Evolutionary conservation across 176 grass and related monocot genomes (phyloP).

Genomic region (Bolboschoenus planiculmis): DNA sequence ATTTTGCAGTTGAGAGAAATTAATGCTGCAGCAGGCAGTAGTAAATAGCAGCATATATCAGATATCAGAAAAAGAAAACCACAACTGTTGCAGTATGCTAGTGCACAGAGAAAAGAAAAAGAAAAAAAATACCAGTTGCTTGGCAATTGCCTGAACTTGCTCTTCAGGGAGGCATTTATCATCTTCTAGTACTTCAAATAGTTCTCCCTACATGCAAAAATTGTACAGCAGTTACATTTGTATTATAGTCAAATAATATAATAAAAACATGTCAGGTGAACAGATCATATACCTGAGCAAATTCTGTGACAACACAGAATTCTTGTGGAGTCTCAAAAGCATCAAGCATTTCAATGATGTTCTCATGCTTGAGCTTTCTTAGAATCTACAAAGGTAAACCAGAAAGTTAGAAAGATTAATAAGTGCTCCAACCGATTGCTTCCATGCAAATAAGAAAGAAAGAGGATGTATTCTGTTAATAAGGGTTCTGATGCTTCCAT

Average conservation of each 20-base stretch:
- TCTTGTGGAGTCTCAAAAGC: slow-evolving; percentile 91
- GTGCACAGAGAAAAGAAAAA: neutral
- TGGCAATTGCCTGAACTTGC: slow-evolving; percentile 96
- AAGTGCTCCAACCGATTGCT: neutral
- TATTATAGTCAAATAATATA: neutral
- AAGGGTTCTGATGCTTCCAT: neutral
- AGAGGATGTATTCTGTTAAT: neutral
- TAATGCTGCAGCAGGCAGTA: neutral
- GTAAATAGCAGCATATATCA: neutral
- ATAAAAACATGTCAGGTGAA: neutral
- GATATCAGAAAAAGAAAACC: neutral
- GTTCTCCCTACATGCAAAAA: slow-evolving; percentile 61
- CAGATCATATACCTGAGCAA: slow-evolving; percentile 65
- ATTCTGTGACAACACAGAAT: slow-evolving; percentile 98
- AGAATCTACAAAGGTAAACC: slow-evolving; percentile 47
- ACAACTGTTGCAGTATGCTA: neutral
- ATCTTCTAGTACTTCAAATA: slow-evolving; percentile 95
- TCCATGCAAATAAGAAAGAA: neutral
- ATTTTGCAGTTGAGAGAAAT: slow-evolving; percentile 22
- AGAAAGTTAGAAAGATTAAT: neutral
- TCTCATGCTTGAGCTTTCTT: slow-evolving; percentile 86
- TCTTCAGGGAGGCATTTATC: slow-evolving; percentile 96
- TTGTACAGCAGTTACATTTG: neutral
- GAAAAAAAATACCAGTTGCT: slow-evolving; percentile 60
- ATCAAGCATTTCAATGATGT: slow-evolving; percentile 98